A percentile compares a stretch with the other conserved stretches of the same genome.
phyloP scores from a whole-genome alignment of 2,329 filamentous ascomycete species.

The Cyphellophora europaea region DNA sequence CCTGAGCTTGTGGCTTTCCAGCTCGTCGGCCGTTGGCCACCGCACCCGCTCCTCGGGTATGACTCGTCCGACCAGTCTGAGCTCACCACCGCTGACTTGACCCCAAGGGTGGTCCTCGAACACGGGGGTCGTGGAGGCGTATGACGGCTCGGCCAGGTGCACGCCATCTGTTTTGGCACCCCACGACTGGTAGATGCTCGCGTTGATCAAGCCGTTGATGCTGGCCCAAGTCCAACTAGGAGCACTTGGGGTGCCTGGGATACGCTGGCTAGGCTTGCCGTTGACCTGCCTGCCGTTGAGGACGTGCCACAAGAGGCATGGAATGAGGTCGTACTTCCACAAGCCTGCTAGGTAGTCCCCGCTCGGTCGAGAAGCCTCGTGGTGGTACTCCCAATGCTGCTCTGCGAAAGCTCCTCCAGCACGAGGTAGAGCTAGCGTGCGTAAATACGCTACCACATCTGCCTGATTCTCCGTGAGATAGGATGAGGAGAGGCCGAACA shows the following conservation, averaged over 20 bases:
- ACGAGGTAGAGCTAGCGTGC: conserved; percentile 1
- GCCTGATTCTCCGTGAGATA: neutral
- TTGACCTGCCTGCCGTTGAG: neutral
- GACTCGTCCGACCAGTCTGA: neutral
- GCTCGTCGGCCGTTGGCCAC: neutral
- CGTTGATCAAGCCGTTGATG: conserved; percentile 3
- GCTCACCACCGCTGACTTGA: conserved; percentile 1
- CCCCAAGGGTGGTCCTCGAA: neutral
- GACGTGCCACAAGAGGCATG: conserved; percentile 9
- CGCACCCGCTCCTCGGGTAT: neutral
- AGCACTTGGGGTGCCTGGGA: conserved; percentile 1
- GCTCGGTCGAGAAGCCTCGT: neutral
- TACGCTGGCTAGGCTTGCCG: neutral
- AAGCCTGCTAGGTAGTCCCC: conserved; percentile 8
- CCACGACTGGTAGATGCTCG: conserved; percentile 3
- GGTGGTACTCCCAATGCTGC: neutral
- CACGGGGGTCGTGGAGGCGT: neutral
- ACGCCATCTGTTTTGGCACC: neutral
- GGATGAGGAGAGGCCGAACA: conserved; percentile 1
- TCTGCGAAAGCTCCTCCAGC: neutral
- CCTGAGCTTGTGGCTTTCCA: neutral
- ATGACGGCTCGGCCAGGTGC: neutral
- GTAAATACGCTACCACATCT: conserved; percentile 1
- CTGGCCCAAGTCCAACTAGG: conserved; percentile 6
- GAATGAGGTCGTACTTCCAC: conserved; percentile 8